A percentile compares a stretch with the other conserved stretches of the same genome.
Evolutionary conservation across 2,329 filamentous ascomycete species (phyloP).

Genomic region (Fusarium continuum): DNA sequence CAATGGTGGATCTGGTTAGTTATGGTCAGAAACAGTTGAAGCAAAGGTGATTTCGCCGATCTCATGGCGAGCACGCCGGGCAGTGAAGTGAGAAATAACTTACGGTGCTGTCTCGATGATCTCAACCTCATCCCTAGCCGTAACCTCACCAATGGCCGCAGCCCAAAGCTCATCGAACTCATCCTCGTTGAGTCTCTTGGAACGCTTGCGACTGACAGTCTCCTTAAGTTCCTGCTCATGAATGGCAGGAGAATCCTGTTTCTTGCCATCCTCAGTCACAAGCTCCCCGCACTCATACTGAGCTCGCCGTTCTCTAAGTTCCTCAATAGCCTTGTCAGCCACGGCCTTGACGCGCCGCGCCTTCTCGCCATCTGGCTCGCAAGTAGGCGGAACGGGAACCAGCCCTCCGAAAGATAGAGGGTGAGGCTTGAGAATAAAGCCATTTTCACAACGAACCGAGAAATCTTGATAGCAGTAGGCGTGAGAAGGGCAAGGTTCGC

Average conservation of each 20-base stretch:
- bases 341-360: conserved; percentile 86
- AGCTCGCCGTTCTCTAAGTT: conserved; percentile 84
- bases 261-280: conserved; percentile 67
- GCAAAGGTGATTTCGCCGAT: conserved; percentile 35
- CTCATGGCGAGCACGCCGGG: conserved; percentile 5
- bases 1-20: conserved; percentile 88
- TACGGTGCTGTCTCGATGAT: conserved; percentile 59
- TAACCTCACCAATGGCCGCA: conserved; percentile 77
- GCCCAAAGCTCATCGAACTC: conserved; percentile 93
- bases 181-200: conserved; percentile 82
- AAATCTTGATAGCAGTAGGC: conserved; percentile 87
- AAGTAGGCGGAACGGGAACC: conserved; percentile 86
- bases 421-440: conserved; percentile 86
- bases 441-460: conserved; percentile 81
- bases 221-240: conserved; percentile 80
- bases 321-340: conserved; percentile 86
- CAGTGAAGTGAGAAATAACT: conserved; percentile 52
- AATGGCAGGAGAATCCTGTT: conserved; percentile 65
- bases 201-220: conserved; percentile 77
- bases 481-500: conserved; percentile 89
- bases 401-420: conserved; percentile 83
- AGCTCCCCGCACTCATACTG: conserved; percentile 89
- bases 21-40: conserved; percentile 61
- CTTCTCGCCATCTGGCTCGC: conserved; percentile 94
- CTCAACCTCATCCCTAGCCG: conserved; percentile 68